Evolutionary conservation across 352 stramenopile genomes (phyloP).

Genomic region (Phytophthora parvispora): DNA sequence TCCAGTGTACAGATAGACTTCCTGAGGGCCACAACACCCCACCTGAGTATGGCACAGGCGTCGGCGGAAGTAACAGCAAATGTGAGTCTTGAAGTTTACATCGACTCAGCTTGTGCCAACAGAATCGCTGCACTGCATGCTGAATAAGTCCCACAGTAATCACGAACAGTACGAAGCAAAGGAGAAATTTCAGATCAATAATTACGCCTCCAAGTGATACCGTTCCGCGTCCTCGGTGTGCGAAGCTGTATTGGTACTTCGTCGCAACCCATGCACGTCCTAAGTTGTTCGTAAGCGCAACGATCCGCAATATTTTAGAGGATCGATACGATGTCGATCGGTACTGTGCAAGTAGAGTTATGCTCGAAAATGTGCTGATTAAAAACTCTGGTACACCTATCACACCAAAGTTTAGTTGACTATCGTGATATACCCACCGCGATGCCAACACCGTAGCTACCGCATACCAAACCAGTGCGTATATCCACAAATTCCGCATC

Average conservation of each 20-base stretch:
- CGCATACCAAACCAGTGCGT: slow-evolving; percentile 34
- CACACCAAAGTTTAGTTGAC: slow-evolving; percentile 12
- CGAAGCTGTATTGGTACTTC: neutral
- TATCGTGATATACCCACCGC: slow-evolving; percentile 2
- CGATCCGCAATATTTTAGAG: slow-evolving; percentile 5
- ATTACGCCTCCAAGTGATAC: slow-evolving; percentile 26
- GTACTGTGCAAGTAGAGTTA: slow-evolving; percentile 43
- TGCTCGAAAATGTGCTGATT: slow-evolving; percentile 34
- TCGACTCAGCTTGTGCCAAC: no score
- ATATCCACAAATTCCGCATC: slow-evolving; percentile 53
- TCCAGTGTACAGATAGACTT: slow-evolving; percentile 42
- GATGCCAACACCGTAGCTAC: slow-evolving; percentile 11
- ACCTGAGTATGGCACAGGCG: slow-evolving; percentile 35
- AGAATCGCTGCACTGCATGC: no score
- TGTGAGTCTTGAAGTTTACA: neutral
- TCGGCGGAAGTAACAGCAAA: slow-evolving; percentile 17
- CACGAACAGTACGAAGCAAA: slow-evolving; percentile 29
- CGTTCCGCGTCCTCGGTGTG: slow-evolving; percentile 10
- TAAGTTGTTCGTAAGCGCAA: slow-evolving; percentile 4
- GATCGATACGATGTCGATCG: slow-evolving; percentile 19
- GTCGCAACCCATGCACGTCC: neutral
- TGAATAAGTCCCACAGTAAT: no score
- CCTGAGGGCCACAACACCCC: slow-evolving; percentile 28
- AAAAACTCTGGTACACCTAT: slow-evolving; percentile 38
- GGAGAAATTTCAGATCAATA: slow-evolving; percentile 37